phyloP scores from a whole-genome alignment of 164 flowering plant genomes.

The Magnolia changhungtana region DNA sequence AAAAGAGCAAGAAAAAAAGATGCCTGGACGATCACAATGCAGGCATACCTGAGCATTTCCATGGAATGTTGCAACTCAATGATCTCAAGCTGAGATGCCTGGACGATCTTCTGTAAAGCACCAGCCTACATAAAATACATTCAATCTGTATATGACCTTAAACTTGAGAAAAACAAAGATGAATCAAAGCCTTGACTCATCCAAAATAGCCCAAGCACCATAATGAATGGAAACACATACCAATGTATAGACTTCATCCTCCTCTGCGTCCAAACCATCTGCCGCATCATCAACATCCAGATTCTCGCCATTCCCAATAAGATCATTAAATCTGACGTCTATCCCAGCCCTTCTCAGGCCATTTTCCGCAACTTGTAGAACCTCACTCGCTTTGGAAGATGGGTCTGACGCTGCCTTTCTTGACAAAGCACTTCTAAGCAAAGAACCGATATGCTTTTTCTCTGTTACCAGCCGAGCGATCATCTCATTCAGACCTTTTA shows the following conservation, averaged over 20 bases:
- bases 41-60: constrained; percentile 71
- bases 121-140: constrained; percentile 52
- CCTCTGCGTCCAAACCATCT: constrained; percentile 32
- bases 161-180: background rate
- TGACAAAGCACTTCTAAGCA: constrained; percentile 84
- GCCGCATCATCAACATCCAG: constrained; percentile 24
- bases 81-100: constrained; percentile 83
- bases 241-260: constrained; percentile 80
- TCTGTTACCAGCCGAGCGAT: constrained; percentile 61
- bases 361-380: constrained; percentile 82
- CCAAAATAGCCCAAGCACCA: background rate
- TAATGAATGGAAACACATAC: constrained; percentile 29
- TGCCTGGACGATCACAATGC: background rate
- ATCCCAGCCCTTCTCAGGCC: constrained; percentile 76
- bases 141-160: background rate
- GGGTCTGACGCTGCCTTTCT: constrained; percentile 47
- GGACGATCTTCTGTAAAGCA: constrained; percentile 84
- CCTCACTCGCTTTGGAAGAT: constrained; percentile 49
- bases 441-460: constrained; percentile 82
- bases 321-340: constrained; percentile 50
- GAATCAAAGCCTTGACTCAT: background rate
- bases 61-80: constrained; percentile 74
- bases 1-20: too few species aligned
- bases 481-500: constrained; percentile 59
- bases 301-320: constrained; percentile 33